Base-by-base conservation (phyloP, 1,284 basidiomycete genomes). In the Irpex rosettiformis region DNA sequence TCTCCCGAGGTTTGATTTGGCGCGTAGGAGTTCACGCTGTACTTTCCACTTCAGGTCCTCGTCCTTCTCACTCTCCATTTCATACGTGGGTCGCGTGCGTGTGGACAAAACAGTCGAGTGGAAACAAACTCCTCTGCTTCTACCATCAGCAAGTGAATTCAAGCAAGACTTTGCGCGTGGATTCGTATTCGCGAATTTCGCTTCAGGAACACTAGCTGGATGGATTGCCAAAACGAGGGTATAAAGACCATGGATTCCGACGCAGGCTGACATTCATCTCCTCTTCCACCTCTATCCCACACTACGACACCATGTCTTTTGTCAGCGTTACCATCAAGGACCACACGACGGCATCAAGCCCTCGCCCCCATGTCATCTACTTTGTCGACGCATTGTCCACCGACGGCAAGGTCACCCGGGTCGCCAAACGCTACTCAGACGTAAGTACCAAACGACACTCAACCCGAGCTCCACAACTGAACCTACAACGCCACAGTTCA, bases 321-420 rank as follows among this genome's bases (percentile, higher is more conserved):
- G 54, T 58, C 27, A 58, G 56, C 13, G 64, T 65, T 24, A 57
- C 74, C 52, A 77, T 79, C 65, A 60, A 66, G n/a, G 68, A 67
- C 29, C 81, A 84, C 64, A 82, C 80, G 2, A 81, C 81, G 22
- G 69, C 78, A 52, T 81, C 81, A 22, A 67, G 62, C n/a, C 81
- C 82, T 53, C 73, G 73, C 18, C 79, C 80, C 37, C 81, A 83
- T 64, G 75, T 83, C 65, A 67, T 81, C 30, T 82, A 83, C 65
- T 67, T 69, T 55, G 61, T 82, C 59, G 65, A 77, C 55, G 73
- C 76, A 48, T 70, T 64, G 25, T 64, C 69, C 6, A 65, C 71
- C 58, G 66, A 70, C 42, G 79, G 75, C 5, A 70, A 70, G 49
- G 71, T 70, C 22, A 63, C 68, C 18, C 63, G 66, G 13, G 64